Evolutionary conservation across 805 yeast genomes (phyloP), one percentile per base, ranked within the genome.

Genomic region (Yamadazyma kitorensis): DNA sequence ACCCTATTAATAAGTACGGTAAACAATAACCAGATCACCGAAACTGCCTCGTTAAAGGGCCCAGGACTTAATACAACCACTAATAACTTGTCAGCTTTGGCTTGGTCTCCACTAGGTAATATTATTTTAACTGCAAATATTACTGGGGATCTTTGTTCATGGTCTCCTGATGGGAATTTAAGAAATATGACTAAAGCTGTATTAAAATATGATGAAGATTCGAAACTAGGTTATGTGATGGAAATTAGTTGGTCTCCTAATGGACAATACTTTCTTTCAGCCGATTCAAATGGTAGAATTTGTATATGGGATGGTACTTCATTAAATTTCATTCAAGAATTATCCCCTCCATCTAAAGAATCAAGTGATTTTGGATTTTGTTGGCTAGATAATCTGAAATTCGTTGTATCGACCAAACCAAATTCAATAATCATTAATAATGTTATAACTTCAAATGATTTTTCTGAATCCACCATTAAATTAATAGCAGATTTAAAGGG

Each of bases 121-220:
- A 46, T 68, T 10, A 55, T 87, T 3, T 67, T 82, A 10, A 82
- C 89, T 0, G 83, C 80, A 3, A 70, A 80, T 2, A 76, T 71
- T 35, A 71, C 71, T 48, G 96, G 96, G 10, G 91, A 83, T 47
- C 48, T 88, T 6, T 61, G 91, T 36, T 64, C 85, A n/a, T 88
- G 95, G 95, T 72, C 80, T 8, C 66, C 74, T 0, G 81, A 77
- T 29, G 95, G 95, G 0, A 70, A 72, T 19, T 61, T 86, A 24
- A 65, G 74, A 39, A 80, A 78, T 40, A 52, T 66, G 12, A 63
- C 63, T 22, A 62, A 55, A 33, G 36, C 36, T 15, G 39, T 33
- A 13, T 20, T 33, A 10, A 30, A 24, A 7, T 24, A 36, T 29
- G 41, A 43, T n/a, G 39, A 38, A 22, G 28, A 44, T 9, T 34